A percentile compares a stretch with the other conserved stretches of the same genome.
Conservation (phyloP, 78 protist species). For the Bigelowiella natans region DNA sequence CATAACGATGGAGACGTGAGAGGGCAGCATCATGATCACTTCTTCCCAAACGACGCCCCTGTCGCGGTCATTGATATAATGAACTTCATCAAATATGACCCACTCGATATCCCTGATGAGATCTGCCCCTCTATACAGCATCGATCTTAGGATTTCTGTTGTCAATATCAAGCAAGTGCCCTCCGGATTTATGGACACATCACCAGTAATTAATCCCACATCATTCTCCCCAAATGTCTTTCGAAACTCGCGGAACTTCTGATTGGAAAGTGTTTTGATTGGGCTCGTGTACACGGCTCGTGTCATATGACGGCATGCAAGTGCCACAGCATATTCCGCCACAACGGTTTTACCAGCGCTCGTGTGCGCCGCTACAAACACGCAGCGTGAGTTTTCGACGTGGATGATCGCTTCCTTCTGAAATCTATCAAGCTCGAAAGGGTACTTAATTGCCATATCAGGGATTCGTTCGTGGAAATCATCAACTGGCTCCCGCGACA, state of each 20-base stretch:
- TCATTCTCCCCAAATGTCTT: slow-evolving; percentile 45
- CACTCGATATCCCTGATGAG: slow-evolving; percentile 64
- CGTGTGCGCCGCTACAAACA: slow-evolving; percentile 92
- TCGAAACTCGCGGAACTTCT: slow-evolving; percentile 69
- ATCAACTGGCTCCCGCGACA: too few relatives aligned
- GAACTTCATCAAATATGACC: slow-evolving; percentile 83
- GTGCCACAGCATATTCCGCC: slow-evolving; percentile 86
- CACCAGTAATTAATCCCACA: slow-evolving; percentile 90
- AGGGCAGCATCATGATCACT: slow-evolving; percentile 10
- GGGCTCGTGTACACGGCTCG: slow-evolving; percentile 93
- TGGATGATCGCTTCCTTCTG: slow-evolving; percentile 73
- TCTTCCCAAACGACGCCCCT: slow-evolving; percentile 93
- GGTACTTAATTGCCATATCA: slow-evolving; percentile 53
- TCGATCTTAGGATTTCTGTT: slow-evolving; percentile 79
- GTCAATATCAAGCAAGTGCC: slow-evolving; percentile 89
- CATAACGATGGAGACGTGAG: background rate
- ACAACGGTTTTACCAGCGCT: slow-evolving; percentile 95
- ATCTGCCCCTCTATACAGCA: slow-evolving; percentile 93
- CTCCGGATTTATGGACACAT: slow-evolving; percentile 69
- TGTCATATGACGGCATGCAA: slow-evolving; percentile 37
- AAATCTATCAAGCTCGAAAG: slow-evolving; percentile 84
- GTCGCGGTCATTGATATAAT: slow-evolving; percentile 65
- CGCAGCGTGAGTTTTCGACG: slow-evolving; percentile 49
- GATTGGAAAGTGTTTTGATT: slow-evolving; percentile 65
- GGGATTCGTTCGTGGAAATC: slow-evolving; percentile 33